Evolutionary conservation across 176 grass and related monocot genomes (phyloP), one percentile per base, ranked within the genome.

Genomic region (Elymus sibiricus): DNA sequence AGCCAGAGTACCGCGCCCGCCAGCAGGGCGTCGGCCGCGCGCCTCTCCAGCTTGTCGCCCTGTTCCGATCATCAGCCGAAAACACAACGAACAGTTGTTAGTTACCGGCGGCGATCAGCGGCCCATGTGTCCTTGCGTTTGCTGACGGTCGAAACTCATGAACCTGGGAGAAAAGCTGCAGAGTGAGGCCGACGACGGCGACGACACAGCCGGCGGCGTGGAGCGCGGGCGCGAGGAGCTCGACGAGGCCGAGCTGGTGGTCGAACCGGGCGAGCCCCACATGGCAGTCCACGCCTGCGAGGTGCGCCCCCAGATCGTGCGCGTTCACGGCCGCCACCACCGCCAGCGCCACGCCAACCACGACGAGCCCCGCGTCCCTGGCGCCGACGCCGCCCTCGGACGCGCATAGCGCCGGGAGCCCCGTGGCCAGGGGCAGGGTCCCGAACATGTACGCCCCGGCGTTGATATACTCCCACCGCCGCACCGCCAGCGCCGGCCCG

Each of bases 381-480:
- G 7, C 76, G 13, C 14, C 58, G 14, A 43, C 72, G 5, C 42
- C 66, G 74, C 24, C 40, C 24, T 28, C 42, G 42, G 42, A 27
- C 24, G 58, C 69, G 19, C 76, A 85, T 35, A 92, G 79, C 47
- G 74, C 62, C 14, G 58, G 43, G 55, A 98, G 81, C 24, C 78
- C 84, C 22, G 81, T 46, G 53, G 77, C 31, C 17, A 94, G 88
- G 53, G 95, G 96, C 80, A 92, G 64, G 12, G 88, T 61, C 4
- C 82, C 87, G 77, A 95, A 86, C 32, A 82, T 82, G 91, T 95
- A 92, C 7, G 79, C 17, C n/a, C 86, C 92, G 46, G 93, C 80
- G 88, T 98, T 98, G 80, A 88, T 74, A 92, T 95, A 94, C 84
- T 98, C 93, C 93, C 93, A 94, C 31, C 90, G 70, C 17, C 88